Conservation (phyloP, 257 asterid species). For the Ophiorrhiza pumila region DNA sequence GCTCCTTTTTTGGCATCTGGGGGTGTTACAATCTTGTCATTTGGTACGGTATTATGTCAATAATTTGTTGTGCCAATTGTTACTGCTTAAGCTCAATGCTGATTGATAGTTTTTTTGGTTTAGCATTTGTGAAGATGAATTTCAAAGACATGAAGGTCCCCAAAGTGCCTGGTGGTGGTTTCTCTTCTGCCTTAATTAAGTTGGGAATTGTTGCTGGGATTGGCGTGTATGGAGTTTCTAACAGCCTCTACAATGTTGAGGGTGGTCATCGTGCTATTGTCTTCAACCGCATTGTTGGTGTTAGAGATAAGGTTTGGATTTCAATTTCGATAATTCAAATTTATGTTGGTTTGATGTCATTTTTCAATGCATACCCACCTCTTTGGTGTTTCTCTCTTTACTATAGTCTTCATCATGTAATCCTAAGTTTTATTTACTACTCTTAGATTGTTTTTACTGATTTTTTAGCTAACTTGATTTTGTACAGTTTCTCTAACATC, state of each 20-base stretch:
- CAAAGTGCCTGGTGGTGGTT: slow-evolving; percentile 72
- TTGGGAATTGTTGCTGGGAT: slow-evolving; percentile 63
- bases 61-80: neutral
- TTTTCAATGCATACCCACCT: neutral
- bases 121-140: slow-evolving; percentile 54
- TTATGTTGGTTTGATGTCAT: neutral
- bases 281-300: slow-evolving; percentile 70
- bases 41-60: no score
- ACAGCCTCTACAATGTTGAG: slow-evolving; percentile 89
- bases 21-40: no score
- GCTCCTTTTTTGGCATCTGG: no score
- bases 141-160: slow-evolving; percentile 68
- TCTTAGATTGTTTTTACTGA: neutral
- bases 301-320: slow-evolving; percentile 68
- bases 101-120: slow-evolving; percentile 5
- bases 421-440: neutral
- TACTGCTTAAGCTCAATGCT: neutral
- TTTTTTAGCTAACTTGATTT: neutral
- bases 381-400: neutral
- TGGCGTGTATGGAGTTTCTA: slow-evolving; percentile 60
- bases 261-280: slow-evolving; percentile 95
- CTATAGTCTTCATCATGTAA: neutral
- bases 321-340: neutral
- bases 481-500: neutral
- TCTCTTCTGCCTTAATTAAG: slow-evolving; percentile 56